phyloP scores from a whole-genome alignment of 2,329 filamentous ascomycete species.

The Emericellopsis atlantica region DNA sequence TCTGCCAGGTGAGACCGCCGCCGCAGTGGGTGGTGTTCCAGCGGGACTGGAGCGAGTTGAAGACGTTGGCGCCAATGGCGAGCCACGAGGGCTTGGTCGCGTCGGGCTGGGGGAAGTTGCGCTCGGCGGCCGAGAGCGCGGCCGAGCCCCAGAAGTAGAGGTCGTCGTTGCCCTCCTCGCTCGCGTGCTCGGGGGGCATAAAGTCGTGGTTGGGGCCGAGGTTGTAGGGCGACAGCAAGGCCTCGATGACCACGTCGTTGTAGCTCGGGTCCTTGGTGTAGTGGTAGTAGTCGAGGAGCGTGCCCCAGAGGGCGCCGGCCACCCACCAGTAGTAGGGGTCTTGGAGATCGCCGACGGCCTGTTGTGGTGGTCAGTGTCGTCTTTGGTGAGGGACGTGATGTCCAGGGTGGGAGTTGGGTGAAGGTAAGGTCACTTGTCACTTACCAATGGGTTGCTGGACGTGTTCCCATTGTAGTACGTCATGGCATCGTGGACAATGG shows the following conservation, averaged over 20 bases:
- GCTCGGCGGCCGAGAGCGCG: conserved; percentile 55
- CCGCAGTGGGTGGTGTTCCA: conserved; percentile 58
- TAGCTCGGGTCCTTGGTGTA: conserved; percentile 51
- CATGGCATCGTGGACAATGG: conserved; percentile 48
- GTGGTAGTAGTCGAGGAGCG: conserved; percentile 58
- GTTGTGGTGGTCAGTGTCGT: neutral
- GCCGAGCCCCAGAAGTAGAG: conserved; percentile 63
- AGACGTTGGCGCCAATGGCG: conserved; percentile 56
- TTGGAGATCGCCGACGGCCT: conserved; percentile 50
- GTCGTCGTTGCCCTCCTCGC: conserved; percentile 62
- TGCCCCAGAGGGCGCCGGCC: conserved; percentile 51
- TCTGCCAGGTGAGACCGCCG: conserved; percentile 73
- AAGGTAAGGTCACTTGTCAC: too few species aligned
- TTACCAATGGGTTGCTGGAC: conserved; percentile 32
- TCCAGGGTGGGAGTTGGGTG: neutral
- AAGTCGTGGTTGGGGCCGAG: conserved; percentile 45
- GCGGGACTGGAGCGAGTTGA: conserved; percentile 54
- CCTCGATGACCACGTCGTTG: conserved; percentile 45
- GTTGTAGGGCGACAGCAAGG: conserved; percentile 41
- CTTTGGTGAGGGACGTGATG: neutral
- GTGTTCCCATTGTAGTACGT: conserved; percentile 52
- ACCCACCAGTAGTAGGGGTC: conserved; percentile 61
- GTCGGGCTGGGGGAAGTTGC: conserved; percentile 52
- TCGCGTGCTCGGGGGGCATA: conserved; percentile 40
- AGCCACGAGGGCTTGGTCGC: conserved; percentile 47